Percentiles rank a stretch among this genome's conserved stretches.
Evolutionary conservation across 2,329 filamentous ascomycete species (phyloP).

Genomic region (Ceratocystis papillata): DNA sequence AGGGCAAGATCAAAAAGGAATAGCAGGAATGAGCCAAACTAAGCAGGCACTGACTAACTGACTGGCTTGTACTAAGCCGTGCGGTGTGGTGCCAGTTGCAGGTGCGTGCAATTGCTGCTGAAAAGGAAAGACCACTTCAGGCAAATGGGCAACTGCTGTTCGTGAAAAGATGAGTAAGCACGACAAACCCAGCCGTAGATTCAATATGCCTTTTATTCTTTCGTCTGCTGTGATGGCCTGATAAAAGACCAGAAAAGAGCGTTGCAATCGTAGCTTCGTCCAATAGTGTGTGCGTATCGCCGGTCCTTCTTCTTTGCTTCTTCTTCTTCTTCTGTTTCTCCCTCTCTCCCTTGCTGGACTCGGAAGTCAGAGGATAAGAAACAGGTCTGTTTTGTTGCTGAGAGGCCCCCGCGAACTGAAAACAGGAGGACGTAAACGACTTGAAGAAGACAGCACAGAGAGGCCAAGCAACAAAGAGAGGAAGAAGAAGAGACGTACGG

Average conservation of each 20-base stretch:
- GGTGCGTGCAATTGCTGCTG: background rate
- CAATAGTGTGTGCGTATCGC: background rate
- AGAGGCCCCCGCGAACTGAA: background rate
- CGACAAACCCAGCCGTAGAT: background rate
- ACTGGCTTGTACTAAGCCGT: background rate
- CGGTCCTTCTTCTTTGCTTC: background rate
- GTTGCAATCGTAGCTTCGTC: slow-evolving; percentile 2
- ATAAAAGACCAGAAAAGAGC: background rate
- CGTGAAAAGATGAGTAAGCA: background rate
- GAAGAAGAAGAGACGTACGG: background rate
- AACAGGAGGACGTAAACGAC: background rate
- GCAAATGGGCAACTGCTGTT: background rate
- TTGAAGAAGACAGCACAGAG: background rate
- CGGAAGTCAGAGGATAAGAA: background rate
- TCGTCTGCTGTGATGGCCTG: background rate
- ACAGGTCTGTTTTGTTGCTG: background rate
- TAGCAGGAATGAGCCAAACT: background rate
- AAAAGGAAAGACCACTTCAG: slow-evolving; percentile 7
- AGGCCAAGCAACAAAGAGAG: background rate
- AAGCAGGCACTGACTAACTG: background rate
- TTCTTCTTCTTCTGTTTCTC: background rate
- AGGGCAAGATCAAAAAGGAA: background rate
- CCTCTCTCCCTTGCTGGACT: background rate
- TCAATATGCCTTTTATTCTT: background rate
- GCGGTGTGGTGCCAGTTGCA: background rate